Conservation (phyloP, 495 filamentous ascomycete species). For the Penicillium angulare region DNA sequence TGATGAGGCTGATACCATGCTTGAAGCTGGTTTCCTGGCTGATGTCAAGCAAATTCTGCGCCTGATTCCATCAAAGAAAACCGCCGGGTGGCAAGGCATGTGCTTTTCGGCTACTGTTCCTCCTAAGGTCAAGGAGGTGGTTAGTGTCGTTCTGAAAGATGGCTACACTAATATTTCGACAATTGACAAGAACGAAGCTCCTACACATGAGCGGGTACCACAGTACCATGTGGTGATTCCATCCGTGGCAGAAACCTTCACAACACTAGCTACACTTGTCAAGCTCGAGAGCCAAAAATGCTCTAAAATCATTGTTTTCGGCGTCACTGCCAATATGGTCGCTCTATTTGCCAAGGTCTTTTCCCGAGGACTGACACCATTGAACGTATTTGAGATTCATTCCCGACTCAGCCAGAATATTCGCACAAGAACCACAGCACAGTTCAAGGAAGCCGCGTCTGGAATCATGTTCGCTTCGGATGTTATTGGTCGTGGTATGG, state of each 20-base stretch:
- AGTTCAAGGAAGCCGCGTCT: constrained; percentile 55
- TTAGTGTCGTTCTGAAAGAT: constrained; percentile 53
- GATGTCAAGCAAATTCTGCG: constrained; percentile 57
- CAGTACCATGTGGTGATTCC: constrained; percentile 59
- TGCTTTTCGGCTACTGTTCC: constrained; percentile 71
- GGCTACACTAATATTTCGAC: constrained; percentile 62
- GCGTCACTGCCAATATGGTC: constrained; percentile 62
- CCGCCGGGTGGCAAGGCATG: constrained; percentile 61
- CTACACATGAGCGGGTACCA: constrained; percentile 60
- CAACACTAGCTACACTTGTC: constrained; percentile 47
- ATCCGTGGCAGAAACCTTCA: constrained; percentile 51
- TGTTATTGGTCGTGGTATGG: constrained; percentile 78
- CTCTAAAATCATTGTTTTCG: constrained; percentile 69
- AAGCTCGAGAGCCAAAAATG: constrained; percentile 40
- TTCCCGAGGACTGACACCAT: constrained; percentile 35
- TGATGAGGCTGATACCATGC: constrained; percentile 68
- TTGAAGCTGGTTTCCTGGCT: constrained; percentile 60
- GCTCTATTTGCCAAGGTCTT: constrained; percentile 55
- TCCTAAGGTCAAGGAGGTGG: constrained; percentile 58
- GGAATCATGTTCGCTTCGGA: constrained; percentile 66
- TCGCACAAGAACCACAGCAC: constrained; percentile 56
- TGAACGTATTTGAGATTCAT: constrained; percentile 58
- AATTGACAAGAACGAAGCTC: constrained; percentile 56
- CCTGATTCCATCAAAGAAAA: constrained; percentile 55
- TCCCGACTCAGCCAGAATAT: constrained; percentile 56